phyloP scores from a whole-genome alignment of 441 rosid species.

The Oxalis stricta region DNA sequence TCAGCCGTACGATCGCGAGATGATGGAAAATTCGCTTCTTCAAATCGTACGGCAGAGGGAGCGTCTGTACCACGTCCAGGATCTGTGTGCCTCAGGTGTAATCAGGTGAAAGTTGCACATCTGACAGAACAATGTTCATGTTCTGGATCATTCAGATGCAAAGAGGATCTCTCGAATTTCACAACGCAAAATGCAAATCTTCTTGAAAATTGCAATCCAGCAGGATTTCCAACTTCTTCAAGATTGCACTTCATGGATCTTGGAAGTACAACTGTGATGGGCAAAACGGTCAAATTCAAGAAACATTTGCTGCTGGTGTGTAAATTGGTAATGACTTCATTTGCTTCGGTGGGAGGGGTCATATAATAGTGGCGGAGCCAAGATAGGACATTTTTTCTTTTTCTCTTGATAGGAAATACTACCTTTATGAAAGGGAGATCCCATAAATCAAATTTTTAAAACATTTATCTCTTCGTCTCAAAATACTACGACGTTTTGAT shows the following conservation, averaged over 20 bases:
- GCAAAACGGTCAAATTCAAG: no score
- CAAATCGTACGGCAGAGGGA: constrained; percentile 81
- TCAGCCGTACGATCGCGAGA: constrained; percentile 65
- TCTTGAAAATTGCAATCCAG: constrained; percentile 49
- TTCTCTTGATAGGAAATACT: no score
- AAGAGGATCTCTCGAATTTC: constrained; percentile 59
- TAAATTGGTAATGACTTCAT: no score
- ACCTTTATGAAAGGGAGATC: no score
- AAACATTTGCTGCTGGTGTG: no score
- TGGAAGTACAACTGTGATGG: constrained; percentile 23
- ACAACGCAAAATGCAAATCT: constrained; percentile 55
- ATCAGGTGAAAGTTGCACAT: constrained; percentile 87
- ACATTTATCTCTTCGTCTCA: no score
- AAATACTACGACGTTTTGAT: no score
- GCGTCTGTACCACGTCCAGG: constrained; percentile 75
- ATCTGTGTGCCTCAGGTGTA: constrained; percentile 75
- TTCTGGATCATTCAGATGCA: constrained; percentile 67
- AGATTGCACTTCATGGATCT: constrained; percentile 64
- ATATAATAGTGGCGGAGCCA: no score
- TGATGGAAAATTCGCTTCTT: constrained; percentile 77
- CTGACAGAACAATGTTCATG: constrained; percentile 76
- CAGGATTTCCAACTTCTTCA: constrained; percentile 61
- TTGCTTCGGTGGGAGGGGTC: no score
- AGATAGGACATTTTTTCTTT: no score
- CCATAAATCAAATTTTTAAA: no score